Evolutionary conservation across 2,329 filamentous ascomycete species (phyloP), one percentile per base, ranked within the genome.

Genomic region (Aspergillus aculeatinus): DNA sequence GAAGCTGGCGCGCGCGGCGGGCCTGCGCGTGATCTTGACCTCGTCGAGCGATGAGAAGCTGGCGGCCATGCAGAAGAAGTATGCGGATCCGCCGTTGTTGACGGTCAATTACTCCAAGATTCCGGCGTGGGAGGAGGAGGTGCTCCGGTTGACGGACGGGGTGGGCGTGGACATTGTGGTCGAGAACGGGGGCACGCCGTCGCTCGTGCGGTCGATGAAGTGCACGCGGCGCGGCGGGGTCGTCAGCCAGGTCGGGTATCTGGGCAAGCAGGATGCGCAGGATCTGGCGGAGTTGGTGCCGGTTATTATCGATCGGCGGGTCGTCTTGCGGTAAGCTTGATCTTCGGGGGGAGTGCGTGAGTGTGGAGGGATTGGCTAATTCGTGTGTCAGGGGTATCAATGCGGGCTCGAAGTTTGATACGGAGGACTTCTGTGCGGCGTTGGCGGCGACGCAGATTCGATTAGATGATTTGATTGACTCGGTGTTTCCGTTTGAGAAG

Each of bases 231-330:
- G 78, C 1, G 77, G 79, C 2, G 79, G 77, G 0, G 71, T 71
- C 1, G 69, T 81, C 51, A 80, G 77, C 57, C 76, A 78, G 55
- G 76, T 81, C 31, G 78, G 79, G 4, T 80, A 79, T 60, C 68
- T 81, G 2, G 70, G 71, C 5, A 69, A 70, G 16, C 63, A 71
- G 16, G 62, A 75, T 5, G 62, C 69, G 1, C 61, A 63, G 0
- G 62, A 75, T 4, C 57, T 80, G 14, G 60, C 65, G 2, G 76
- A 78, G 42, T 62, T 80, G 23, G 48, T 80, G 1, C 66, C 74
- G 1, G 65, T 66, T 0, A 59, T 79, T 2, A 79, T 80, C 53
- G 77, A 78, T 57, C 66, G 76, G 48, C 66, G 76, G 39, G 50
- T 78, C 0, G 71, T 62, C 2, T 50, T 80, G 16, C 65, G 71